phyloP scores from a whole-genome alignment of 441 rosid species.

The Bocquillonia castaneifolia region DNA sequence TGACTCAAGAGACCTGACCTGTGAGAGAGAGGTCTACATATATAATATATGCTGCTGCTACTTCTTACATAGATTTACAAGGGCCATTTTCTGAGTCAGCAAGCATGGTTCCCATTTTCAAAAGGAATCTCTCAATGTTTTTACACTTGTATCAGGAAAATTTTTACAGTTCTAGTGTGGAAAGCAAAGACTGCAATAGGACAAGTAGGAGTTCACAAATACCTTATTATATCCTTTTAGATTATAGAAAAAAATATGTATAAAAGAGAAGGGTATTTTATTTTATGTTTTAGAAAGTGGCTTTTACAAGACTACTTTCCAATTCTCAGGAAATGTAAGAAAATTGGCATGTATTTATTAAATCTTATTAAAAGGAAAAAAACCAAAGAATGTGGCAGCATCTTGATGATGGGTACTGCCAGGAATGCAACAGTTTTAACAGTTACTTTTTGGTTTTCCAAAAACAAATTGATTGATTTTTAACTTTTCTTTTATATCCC shows the following conservation, averaged over 20 bases:
- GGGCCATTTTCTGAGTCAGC: conserved; percentile 25
- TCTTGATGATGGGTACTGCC: conserved; percentile 9
- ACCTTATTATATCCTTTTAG: not conserved
- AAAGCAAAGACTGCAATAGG: conserved; percentile 9
- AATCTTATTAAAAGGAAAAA: not conserved
- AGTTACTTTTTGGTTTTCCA: conserved; percentile 18
- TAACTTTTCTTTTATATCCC: not conserved
- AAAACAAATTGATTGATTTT: conserved; percentile 8
- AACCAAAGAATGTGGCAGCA: conserved; percentile 7
- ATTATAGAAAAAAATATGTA: not conserved
- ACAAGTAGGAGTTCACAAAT: conserved; percentile 3
- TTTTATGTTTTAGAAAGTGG: conserved; percentile 21
- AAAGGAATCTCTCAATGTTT: conserved; percentile 3
- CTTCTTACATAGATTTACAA: too few relatives aligned
- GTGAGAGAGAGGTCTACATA: conserved; percentile 10
- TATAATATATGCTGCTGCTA: too few relatives aligned
- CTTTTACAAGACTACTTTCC: conserved; percentile 18
- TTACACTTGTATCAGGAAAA: conserved; percentile 28
- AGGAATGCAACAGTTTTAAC: not conserved
- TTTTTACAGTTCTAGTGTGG: conserved; percentile 14
- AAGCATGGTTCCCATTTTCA: conserved; percentile 21
- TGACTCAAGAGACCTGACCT: conserved; percentile 8
- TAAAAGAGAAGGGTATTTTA: not conserved
- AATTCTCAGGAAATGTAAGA: conserved; percentile 6
- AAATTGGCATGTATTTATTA: not conserved